phyloP scores from a whole-genome alignment of 805 yeast species.

The Suhomyces canberraensis region DNA sequence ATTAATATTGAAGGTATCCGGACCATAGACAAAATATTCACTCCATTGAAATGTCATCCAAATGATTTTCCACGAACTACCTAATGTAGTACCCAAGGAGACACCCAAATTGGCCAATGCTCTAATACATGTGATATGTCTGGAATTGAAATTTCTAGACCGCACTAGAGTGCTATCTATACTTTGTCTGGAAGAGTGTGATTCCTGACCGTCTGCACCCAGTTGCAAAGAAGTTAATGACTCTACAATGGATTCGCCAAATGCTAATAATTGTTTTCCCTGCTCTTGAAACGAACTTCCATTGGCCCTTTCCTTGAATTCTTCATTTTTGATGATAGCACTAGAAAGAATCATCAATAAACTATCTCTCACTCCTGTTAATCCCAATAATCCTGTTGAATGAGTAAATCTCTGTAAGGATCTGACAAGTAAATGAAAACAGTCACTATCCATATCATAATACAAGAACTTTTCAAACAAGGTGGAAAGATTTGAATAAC shows the following conservation, averaged over 20 bases:
- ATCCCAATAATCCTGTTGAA: constrained; percentile 71
- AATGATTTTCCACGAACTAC: constrained; percentile 59
- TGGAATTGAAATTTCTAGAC: constrained; percentile 44
- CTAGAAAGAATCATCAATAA: constrained; percentile 26
- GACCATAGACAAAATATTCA: constrained; percentile 65
- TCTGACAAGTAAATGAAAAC: constrained; percentile 64
- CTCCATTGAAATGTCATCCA: constrained; percentile 75
- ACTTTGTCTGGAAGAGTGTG: neutral
- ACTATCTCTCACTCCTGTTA: constrained; percentile 55
- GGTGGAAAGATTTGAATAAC: constrained; percentile 22
- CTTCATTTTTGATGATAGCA: constrained; percentile 18
- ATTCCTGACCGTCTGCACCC: neutral
- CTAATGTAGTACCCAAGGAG: constrained; percentile 75
- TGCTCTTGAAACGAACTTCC: constrained; percentile 14
- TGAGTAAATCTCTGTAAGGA: constrained; percentile 80
- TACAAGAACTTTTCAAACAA: constrained; percentile 48
- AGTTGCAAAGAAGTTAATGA: constrained; percentile 32
- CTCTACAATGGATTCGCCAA: constrained; percentile 52
- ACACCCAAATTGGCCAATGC: constrained; percentile 75
- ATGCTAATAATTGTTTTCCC: constrained; percentile 38
- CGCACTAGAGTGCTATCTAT: constrained; percentile 19
- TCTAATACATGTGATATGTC: constrained; percentile 73
- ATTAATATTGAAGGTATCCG: constrained; percentile 38
- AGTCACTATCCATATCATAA: constrained; percentile 65
- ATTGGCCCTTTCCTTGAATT: constrained; percentile 1